Base-by-base conservation (phyloP, 352 stramenopile species). In the Pythium volutum region DNA sequence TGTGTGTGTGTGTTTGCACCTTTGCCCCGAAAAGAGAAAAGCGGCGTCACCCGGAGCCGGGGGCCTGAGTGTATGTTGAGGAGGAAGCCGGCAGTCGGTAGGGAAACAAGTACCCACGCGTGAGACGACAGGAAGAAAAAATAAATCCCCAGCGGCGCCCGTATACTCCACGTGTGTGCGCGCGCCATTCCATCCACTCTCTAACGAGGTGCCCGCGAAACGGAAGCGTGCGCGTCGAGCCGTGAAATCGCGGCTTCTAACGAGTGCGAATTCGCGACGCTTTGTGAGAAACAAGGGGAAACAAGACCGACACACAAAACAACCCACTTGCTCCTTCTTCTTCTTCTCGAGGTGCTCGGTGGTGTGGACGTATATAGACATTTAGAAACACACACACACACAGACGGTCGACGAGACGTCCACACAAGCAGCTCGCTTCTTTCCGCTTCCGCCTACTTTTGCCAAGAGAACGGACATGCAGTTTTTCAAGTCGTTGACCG, bases 401-500 rank as follows among this genome's bases (percentile, higher is more conserved):
- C 18, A 5, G 11, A n/a, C 36, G 18, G 2, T 43, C 36, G 36
- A 43, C 36, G 18, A 15, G 9, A 11, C 14, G 14, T 36, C 31
- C 7, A 36, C 31, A 36, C 31, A 11, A 11, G 31, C 31, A 2
- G 9, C 31, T 36, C 31, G 31, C 31, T 36, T 36, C 6, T 36
- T 36, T 11, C 14, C 31, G 3, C 31, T 8, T 36, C 14, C 31
- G 31, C 10, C 31, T 36, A 5, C 6, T 34, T 42, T 12, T n/a
- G 8, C 12, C 36, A 16, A 25, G 42, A 53, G 36, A 43, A 22
- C 18, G 14, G 36, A 33, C 25, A 68, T 95, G 86, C 83, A 93
- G 68, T 95, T 95, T 66, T 91, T 95, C 59, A 91, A 88, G 79
- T 80, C 90, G 50, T 68, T 96, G 55, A 96, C 87, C 42, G 87